These are phyloP conservation scores for Pichia rugopelliculosa DNA, from an alignment of 805 yeast genomes.

Conservation along the genomic window DNA sequence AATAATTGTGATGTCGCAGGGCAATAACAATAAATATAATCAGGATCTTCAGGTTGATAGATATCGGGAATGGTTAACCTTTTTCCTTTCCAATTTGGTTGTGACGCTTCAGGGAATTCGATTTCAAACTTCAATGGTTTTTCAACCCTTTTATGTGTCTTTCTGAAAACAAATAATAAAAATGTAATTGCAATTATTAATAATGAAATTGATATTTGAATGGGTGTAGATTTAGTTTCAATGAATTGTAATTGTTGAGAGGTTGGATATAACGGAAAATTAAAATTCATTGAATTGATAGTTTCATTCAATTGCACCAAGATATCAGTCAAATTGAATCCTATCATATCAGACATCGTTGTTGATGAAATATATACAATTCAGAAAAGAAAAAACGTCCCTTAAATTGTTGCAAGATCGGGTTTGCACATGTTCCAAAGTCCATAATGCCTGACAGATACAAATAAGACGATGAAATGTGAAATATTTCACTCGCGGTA, in stretches of 20 bases:
- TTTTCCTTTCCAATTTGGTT: slow-evolving; percentile 89
- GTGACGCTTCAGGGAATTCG: slow-evolving; percentile 66
- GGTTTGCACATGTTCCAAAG: too few species aligned
- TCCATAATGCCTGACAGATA: too few species aligned
- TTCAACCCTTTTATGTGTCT: slow-evolving; percentile 21
- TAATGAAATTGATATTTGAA: slow-evolving; percentile 26
- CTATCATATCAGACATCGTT: background rate
- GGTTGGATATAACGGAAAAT: slow-evolving; percentile 4
- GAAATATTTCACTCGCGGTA: too few species aligned
- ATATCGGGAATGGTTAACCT: slow-evolving; percentile 60
- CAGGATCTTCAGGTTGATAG: slow-evolving; percentile 53
- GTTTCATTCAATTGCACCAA: slow-evolving; percentile 20
- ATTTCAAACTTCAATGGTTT: slow-evolving; percentile 41
- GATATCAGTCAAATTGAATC: slow-evolving; percentile 16
- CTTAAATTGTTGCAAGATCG: too few species aligned
- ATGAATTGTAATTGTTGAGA: slow-evolving; percentile 4
- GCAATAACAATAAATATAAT: slow-evolving; percentile 73
- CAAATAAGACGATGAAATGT: too few species aligned
- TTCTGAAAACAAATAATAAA: slow-evolving; percentile 18
- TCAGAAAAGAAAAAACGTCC: too few species aligned
- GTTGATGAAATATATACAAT: background rate
- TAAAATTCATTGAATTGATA: slow-evolving; percentile 16
- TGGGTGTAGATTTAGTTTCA: slow-evolving; percentile 16
- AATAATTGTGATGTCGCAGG: slow-evolving; percentile 93
- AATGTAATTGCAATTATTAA: slow-evolving; percentile 20